Conservation (phyloP, 148 eudicot species). For the Dianthus caryophyllus region DNA sequence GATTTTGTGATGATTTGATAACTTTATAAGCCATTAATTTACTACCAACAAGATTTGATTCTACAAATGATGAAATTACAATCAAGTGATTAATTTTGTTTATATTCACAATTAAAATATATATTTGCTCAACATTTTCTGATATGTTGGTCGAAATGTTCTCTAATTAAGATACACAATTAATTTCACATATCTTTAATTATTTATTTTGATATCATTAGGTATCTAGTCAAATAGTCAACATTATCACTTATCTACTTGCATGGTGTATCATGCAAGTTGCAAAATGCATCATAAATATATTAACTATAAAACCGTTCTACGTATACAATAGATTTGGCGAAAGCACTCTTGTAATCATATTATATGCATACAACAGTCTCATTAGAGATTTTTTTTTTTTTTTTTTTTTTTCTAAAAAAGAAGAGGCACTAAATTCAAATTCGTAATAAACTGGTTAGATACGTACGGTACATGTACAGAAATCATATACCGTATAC, state of each 20-base stretch:
- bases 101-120: not conserved
- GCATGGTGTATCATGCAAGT: not conserved
- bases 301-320: too few species aligned
- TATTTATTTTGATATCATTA: not conserved
- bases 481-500: not conserved
- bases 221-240: not conserved
- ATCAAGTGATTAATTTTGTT: not conserved
- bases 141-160: conserved; percentile 8
- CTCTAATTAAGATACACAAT: conserved; percentile 9
- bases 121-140: conserved; percentile 4
- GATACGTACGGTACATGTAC: too few species aligned
- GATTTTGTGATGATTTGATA: conserved; percentile 9
- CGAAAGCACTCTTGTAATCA: too few species aligned
- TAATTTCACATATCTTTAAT: conserved; percentile 1
- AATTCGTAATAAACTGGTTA: too few species aligned
- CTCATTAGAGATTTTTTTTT: too few species aligned
- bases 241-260: not conserved
- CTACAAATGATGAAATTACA: not conserved
- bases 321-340: too few species aligned
- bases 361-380: too few species aligned
- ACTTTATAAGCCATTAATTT: not conserved
- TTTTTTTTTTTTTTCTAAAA: too few species aligned
- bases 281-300: too few species aligned
- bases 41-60: conserved; percentile 4
- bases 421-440: too few species aligned